Evolutionary conservation across 495 filamentous ascomycete species (phyloP), one percentile per base, ranked within the genome.

Genomic region (Emericellopsis terricola): DNA sequence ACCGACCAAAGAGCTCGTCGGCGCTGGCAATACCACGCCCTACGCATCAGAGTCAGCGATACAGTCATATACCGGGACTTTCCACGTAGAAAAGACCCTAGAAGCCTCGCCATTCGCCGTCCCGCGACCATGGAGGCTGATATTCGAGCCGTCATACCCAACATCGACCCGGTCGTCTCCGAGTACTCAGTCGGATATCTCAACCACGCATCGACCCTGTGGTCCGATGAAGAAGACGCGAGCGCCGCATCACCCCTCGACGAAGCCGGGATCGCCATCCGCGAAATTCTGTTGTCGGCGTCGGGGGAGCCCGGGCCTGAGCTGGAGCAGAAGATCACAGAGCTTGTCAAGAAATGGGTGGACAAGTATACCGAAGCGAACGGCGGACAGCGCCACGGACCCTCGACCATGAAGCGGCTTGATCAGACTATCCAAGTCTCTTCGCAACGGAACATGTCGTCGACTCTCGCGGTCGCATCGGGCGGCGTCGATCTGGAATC

Each of bases 351-450:
- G 40, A 92, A 81, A 49, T 92, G 92, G 68, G 81, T 92, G 28
- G 69, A 78, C 34, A 76, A 73, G 38, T 70, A 96, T 34, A 77
- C 72, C 46, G 72, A 74, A 8, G 65, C 67, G 33, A 73, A 81
- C 62, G 79, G 73, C n/a, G 73, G 44, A 28, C 41, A 56, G 41
- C 48, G 55, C 18, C 49, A 47, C 18, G 65, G 75, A 8, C 81
- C 84, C 43, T 75, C 82, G 15, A 72, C 71, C 14, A 84, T 91
- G 18, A 81, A 69, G 53, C 78, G 78, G 45, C 70, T 99, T 8
- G 91, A 94, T 49, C 89, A 94, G 57, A 76, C 87, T 34, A 89
- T 94, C 62, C 81, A 94, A 50, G 87, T 99, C 40, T 82, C 83
- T 41, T 72, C 87, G 2, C 86, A 94, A 54, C 69, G 81, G 40